Conservation (phyloP, 140 eudicot species). For the Ambrosia hybrid region DNA sequence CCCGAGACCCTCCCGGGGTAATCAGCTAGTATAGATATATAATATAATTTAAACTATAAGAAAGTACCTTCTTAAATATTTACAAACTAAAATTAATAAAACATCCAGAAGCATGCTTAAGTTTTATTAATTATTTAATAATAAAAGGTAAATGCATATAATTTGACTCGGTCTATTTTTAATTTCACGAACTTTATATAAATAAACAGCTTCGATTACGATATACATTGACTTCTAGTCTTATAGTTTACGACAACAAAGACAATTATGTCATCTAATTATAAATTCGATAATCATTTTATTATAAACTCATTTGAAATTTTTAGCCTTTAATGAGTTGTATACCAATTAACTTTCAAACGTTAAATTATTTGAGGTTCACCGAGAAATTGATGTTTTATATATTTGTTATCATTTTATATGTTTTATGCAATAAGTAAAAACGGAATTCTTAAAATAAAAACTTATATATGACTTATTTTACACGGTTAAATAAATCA, state of each 20-base stretch:
- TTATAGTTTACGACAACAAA: conserved; percentile 5
- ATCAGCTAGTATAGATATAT: no score
- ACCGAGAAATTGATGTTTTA: no score
- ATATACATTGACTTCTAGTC: conserved; percentile 30
- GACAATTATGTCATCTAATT: background rate
- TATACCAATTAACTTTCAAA: no score
- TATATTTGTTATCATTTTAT: no score
- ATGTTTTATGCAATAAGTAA: no score
- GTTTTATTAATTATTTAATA: conserved; percentile 4
- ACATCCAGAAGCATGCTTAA: conserved; percentile 21
- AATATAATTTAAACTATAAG: background rate
- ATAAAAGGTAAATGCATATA: background rate
- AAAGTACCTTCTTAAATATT: background rate
- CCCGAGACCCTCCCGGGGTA: no score
- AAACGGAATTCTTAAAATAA: no score
- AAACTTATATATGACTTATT: no score
- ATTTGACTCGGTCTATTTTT: conserved; percentile 10
- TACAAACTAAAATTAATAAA: conserved; percentile 4
- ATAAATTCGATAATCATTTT: background rate
- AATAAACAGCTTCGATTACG: conserved; percentile 8
- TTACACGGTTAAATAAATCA: no score
- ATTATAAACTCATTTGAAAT: no score
- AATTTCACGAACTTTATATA: background rate
- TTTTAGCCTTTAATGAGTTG: no score
- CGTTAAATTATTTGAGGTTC: no score